These are phyloP conservation scores for Fraxinus pennsylvanica DNA, from an alignment of 257 asterid genomes.

Conservation along the genomic window DNA sequence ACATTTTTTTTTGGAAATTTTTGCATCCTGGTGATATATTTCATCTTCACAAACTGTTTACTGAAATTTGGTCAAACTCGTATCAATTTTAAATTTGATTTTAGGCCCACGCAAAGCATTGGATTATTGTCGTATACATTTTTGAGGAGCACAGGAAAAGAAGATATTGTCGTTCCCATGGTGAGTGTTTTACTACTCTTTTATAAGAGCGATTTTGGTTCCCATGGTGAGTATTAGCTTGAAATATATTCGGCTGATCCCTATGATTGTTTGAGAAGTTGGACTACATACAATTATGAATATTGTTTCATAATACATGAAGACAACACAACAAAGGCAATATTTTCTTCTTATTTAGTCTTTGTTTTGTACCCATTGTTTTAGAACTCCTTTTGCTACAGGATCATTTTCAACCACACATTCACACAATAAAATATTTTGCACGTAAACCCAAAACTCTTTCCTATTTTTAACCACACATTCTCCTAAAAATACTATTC, in stretches of 20 bases:
- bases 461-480: too few species aligned
- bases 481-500: too few species aligned
- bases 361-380: too few species aligned
- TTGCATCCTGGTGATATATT: too few species aligned
- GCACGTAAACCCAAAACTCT: too few species aligned
- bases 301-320: constrained; percentile 11
- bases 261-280: background rate
- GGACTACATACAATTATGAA: constrained; percentile 10
- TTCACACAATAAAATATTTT: too few species aligned
- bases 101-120: constrained; percentile 79
- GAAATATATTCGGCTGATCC: background rate
- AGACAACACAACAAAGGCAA: constrained; percentile 1
- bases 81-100: constrained; percentile 16
- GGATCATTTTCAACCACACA: too few species aligned
- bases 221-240: background rate
- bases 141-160: constrained; percentile 66
- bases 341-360: background rate
- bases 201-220: constrained; percentile 53
- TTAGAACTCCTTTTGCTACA: too few species aligned
- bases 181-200: too few species aligned
- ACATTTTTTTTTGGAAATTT: background rate
- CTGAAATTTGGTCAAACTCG: background rate
- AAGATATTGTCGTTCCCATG: too few species aligned
- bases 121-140: constrained; percentile 85
- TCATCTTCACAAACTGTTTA: too few species aligned